Evolutionary conservation across 2,329 filamentous ascomycete genomes (phyloP).

Genomic region (Aspergillus flavus): DNA sequence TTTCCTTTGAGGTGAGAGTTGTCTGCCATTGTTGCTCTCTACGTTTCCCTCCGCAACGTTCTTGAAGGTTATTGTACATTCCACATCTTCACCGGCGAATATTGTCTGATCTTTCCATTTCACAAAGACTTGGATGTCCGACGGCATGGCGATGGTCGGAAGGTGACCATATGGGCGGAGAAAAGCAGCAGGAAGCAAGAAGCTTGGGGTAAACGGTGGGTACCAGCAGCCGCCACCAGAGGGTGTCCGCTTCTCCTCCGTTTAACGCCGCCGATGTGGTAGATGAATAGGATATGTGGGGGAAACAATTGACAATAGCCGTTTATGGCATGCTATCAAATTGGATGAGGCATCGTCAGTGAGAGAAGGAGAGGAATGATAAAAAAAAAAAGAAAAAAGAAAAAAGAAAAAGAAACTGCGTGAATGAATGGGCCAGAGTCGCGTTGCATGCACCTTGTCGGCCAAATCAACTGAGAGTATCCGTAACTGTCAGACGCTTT

Average conservation of each 20-base stretch:
- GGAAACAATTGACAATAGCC: constrained; percentile 12
- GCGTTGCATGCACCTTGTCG: constrained; percentile 6
- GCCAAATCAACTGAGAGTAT: neutral
- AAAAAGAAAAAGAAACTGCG: neutral
- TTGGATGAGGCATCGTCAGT: constrained; percentile 22
- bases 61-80: constrained; percentile 95
- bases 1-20: constrained; percentile 39
- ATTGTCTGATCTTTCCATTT: constrained; percentile 92
- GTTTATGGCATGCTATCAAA: constrained; percentile 33
- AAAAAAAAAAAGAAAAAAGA: too few species aligned
- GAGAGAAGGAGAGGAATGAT: neutral
- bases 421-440: neutral
- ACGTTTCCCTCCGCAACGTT: constrained; percentile 64
- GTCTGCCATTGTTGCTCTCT: constrained; percentile 32
- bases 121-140: constrained; percentile 92
- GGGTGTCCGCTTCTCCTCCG: neutral
- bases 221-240: constrained; percentile 21
- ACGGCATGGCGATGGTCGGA: constrained; percentile 49
- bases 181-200: constrained; percentile 19
- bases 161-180: constrained; percentile 36
- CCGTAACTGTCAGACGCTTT: neutral
- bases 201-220: constrained; percentile 23
- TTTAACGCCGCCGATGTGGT: neutral
- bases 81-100: constrained; percentile 93
- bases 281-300: constrained; percentile 13